Conservation (phyloP, 495 filamentous ascomycete species). For the Pseudomonodictys pantanalensis region DNA sequence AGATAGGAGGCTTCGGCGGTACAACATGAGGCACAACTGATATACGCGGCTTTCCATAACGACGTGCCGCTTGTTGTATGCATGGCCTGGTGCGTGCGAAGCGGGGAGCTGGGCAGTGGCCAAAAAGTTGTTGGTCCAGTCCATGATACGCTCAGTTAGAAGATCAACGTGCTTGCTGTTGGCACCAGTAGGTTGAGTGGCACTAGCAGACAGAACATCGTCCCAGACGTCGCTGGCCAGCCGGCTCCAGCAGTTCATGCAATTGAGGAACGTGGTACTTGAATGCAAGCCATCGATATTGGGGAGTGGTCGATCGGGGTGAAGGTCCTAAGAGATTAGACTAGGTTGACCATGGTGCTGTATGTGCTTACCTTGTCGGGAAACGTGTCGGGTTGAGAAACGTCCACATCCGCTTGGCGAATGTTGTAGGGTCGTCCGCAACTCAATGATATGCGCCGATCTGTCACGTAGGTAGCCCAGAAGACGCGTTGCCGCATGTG, state of each 20-base stretch:
- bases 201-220: slow-evolving; percentile 8
- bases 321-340: not conserved
- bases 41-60: slow-evolving; percentile 15
- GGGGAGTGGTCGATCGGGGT: slow-evolving; percentile 12
- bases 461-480: slow-evolving; percentile 20
- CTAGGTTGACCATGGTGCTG: not conserved
- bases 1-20: slow-evolving; percentile 3
- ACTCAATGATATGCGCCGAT: slow-evolving; percentile 29
- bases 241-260: slow-evolving; percentile 17
- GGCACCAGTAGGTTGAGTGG: not conserved
- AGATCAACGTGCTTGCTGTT: slow-evolving; percentile 1
- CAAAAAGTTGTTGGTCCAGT: slow-evolving; percentile 5
- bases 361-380: slow-evolving; percentile 8
- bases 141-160: slow-evolving; percentile 17
- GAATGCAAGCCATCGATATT: slow-evolving; percentile 1
- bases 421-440: slow-evolving; percentile 27
- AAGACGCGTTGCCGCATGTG: slow-evolving; percentile 31
- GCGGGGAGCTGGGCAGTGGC: slow-evolving; percentile 1
- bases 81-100: not conserved
- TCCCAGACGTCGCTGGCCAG: slow-evolving; percentile 24
- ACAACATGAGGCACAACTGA: slow-evolving; percentile 12
- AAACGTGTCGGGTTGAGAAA: slow-evolving; percentile 12
- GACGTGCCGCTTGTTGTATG: slow-evolving; percentile 7
- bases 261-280: slow-evolving; percentile 5
- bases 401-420: slow-evolving; percentile 18